Evolutionary conservation across 345 rosid species (phyloP), one percentile per base, ranked within the genome.

Genomic region (Rhodamnia rubescens): DNA sequence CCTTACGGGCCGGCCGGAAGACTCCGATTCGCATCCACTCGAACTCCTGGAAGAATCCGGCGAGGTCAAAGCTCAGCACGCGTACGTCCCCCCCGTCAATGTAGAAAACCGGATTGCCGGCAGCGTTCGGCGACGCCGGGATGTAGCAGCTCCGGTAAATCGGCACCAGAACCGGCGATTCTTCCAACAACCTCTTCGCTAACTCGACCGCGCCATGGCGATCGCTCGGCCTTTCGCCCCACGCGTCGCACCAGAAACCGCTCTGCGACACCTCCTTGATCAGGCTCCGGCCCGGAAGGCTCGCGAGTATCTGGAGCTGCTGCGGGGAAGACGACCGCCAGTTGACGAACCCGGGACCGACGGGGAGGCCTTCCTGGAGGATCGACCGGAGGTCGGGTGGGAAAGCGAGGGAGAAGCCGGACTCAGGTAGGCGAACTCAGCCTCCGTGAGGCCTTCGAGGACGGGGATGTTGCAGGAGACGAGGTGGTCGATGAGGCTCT

Each of bases 341-440:
- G 82, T 95, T 92, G 15, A 98, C 98, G 90, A 95, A 96, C 82
- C 88, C 89, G 82, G 92, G 87, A 26, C 94, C 95, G 5, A 92
- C 85, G 52, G 99, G 98, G 74, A 96, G 92, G 64, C 99, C 99
- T 83, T 90, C 93, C 24, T 84, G 93, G 85, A 96, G 98, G 87
- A 96, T 93, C 22, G 92, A 90, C 51, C 98, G 96, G 86, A 96
- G 96, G 89, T 96, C 99, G 1, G 92, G 93, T 29, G 99, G 99
- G 91, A 95, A 96, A 20, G 94, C 86, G 91, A 96, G 92, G 64
- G 86, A 80, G 80, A 92, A 90, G n/a, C 86, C 69, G 21, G 95
- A 92, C 87, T 96, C 42, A 95, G 87, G 82, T 88, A 82, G 84
- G 87, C 32, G 89, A 96, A 93, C 89, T 96, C 98, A 24, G 83